phyloP scores from a whole-genome alignment of 2,329 filamentous ascomycete genomes.

The Ascochyta fabae region DNA sequence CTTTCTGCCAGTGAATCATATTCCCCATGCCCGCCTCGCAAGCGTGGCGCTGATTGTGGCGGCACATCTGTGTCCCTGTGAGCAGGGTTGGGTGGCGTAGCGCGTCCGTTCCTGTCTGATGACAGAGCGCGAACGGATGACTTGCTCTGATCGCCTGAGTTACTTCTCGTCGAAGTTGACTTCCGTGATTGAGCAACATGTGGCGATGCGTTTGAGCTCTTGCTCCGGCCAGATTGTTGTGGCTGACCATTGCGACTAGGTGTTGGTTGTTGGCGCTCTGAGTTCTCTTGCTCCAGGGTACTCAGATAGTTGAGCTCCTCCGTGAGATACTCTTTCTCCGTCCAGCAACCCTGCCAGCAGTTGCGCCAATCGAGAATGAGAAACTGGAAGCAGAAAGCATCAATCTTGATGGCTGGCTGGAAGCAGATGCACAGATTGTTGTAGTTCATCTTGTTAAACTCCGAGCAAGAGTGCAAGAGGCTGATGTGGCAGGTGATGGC shows the following conservation, averaged over 20 bases:
- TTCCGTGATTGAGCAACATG: conserved; percentile 36
- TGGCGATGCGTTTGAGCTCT: conserved; percentile 35
- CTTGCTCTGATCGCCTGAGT: conserved; percentile 40
- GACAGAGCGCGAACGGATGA: conserved; percentile 38
- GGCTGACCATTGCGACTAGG: conserved; percentile 37
- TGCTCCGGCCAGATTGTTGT: conserved; percentile 32
- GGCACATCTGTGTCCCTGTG: conserved; percentile 12
- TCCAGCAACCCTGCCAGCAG: conserved; percentile 96
- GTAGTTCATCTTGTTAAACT: conserved; percentile 98
- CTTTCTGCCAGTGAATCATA: conserved; percentile 40
- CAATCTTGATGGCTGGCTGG: conserved; percentile 95
- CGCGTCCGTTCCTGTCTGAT: conserved; percentile 42
- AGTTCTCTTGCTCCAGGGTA: conserved; percentile 24
- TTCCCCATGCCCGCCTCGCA: conserved; percentile 29
- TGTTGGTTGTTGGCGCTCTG: conserved; percentile 21
- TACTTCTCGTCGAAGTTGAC: conserved; percentile 35
- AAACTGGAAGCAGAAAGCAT: conserved; percentile 93
- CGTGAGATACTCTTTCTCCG: conserved; percentile 72
- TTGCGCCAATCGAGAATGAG: conserved; percentile 94
- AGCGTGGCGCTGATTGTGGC: conserved; percentile 23
- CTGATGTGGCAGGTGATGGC: conserved; percentile 97
- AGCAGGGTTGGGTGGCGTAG: conserved; percentile 39
- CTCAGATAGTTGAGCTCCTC: conserved; percentile 44
- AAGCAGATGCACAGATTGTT: conserved; percentile 96
- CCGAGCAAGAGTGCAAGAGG: conserved; percentile 85